phyloP scores from a whole-genome alignment of 2,329 filamentous ascomycete genomes.

The Penicillium occitanis region DNA sequence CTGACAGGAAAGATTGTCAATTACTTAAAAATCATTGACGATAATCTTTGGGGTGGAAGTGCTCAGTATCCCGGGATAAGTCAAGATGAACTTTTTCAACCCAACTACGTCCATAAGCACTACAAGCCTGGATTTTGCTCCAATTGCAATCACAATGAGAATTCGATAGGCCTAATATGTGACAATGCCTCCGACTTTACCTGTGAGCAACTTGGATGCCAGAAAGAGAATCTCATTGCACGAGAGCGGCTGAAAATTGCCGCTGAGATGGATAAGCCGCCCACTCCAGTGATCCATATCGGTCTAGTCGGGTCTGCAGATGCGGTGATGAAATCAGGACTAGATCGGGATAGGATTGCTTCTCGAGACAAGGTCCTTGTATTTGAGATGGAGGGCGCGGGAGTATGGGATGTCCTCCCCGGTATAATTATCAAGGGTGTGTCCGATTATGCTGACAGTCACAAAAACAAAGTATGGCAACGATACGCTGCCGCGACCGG shows the following conservation, averaged over 20 bases:
- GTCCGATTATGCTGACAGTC: constrained; percentile 27
- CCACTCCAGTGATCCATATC: constrained; percentile 34
- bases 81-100: constrained; percentile 25
- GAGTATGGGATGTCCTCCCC: constrained; percentile 24
- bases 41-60: neutral
- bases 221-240: constrained; percentile 21
- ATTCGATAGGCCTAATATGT: neutral
- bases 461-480: constrained; percentile 34
- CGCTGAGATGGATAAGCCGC: neutral
- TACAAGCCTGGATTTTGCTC: constrained; percentile 11
- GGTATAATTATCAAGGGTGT: constrained; percentile 28
- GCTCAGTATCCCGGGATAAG: constrained; percentile 22
- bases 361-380: constrained; percentile 21
- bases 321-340: constrained; percentile 42
- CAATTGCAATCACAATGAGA: constrained; percentile 11
- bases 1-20: neutral
- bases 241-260: constrained; percentile 16
- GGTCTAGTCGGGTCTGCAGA: constrained; percentile 44
- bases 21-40: neutral
- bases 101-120: constrained; percentile 29
- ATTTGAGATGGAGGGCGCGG: constrained; percentile 29
- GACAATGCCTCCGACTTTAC: constrained; percentile 18
- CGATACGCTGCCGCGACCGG: constrained; percentile 31
- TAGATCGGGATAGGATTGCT: constrained; percentile 38
- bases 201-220: constrained; percentile 22